Base-by-base conservation (phyloP, 192 early-diverging fungal genomes). In the Endogone sp. region DNA sequence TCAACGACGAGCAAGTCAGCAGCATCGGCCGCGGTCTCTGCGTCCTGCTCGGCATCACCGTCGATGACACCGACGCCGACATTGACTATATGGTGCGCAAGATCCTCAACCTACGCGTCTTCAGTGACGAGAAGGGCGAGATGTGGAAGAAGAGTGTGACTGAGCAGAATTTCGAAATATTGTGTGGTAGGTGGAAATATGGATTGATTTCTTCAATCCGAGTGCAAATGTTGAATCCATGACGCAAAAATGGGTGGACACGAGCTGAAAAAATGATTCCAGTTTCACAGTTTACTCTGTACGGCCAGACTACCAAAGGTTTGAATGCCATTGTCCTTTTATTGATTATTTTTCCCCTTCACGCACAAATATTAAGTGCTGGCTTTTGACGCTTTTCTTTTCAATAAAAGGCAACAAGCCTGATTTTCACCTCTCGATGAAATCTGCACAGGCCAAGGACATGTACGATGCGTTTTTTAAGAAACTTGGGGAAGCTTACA, bases 281-380 rank as follows among this genome's bases (percentile, higher is more conserved):
- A 88, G 93, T 97, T 8, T 91, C 90, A 3, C 97, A 98, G 79
- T 98, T 98, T 72, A 98, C 97, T 20, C 84, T 98, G 25, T 95
- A 93, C 71, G 94, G 86, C 16, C 81, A 86, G 26, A 88, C 90
- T 4, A 81, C 75, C 62, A 97, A 96, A 74, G 92, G 90, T 73
- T 82, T 63, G 32, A 37, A 3, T 44, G 22, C 32, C 11, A 54
- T 28, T 49, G 32, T 2, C 21, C 29, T 31, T 56, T 49, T 22
- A 61, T 71, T 32, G 3, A 22, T 8, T 22, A 26, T 9, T 8
- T n/a, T n/a, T 24, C 3, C 22, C 3, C 60, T 9, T 29, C 27
- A 29, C 65, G 10, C 31, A 20, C 30, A 0, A 16, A 26, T 28
- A 16, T 28, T 21, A 11, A 6, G 0, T 26, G 59, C 59, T 60